A percentile compares a stretch with the other conserved stretches of the same genome.
Evolutionary conservation across 1,139 yeast genomes (phyloP).

Genomic region (Saccharomyces hybrid): DNA sequence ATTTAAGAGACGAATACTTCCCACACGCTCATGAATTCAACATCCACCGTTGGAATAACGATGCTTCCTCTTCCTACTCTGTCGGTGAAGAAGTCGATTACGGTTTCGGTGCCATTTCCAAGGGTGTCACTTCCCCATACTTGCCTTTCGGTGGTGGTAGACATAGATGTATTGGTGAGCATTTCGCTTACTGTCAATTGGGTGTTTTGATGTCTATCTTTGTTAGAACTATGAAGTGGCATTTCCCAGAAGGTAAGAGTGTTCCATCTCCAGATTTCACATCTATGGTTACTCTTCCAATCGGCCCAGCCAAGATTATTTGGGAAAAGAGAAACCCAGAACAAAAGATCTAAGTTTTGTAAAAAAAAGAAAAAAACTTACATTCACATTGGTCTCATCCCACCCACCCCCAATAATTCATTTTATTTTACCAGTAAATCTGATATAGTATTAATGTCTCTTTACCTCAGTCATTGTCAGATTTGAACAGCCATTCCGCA

Average conservation of each 20-base stretch:
- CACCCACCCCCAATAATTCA: neutral
- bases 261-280: constrained; percentile 80
- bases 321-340: constrained; percentile 58
- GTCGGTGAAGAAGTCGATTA: constrained; percentile 64
- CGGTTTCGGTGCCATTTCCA: constrained; percentile 92
- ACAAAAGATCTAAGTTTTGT: constrained; percentile 10
- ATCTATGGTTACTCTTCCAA: constrained; percentile 90
- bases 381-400: neutral
- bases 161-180: constrained; percentile 98
- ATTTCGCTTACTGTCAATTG: constrained; percentile 89
- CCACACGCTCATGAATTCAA: constrained; percentile 62
- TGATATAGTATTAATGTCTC: neutral
- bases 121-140: constrained; percentile 93
- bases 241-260: constrained; percentile 42
- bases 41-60: constrained; percentile 84
- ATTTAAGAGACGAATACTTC: constrained; percentile 68
- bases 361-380: neutral
- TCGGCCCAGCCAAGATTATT: constrained; percentile 64
- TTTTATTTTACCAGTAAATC: neutral
- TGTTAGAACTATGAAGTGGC: constrained; percentile 75
- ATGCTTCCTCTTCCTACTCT: constrained; percentile 36
- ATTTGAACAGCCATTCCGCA: neutral
- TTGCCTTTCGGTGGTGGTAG: constrained; percentile 99
- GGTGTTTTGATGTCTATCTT: constrained; percentile 76
- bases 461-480: neutral